Evolutionary conservation across 2,329 filamentous ascomycete species (phyloP), one percentile per base, ranked within the genome.

Genomic region (Sclerotinia minor): DNA sequence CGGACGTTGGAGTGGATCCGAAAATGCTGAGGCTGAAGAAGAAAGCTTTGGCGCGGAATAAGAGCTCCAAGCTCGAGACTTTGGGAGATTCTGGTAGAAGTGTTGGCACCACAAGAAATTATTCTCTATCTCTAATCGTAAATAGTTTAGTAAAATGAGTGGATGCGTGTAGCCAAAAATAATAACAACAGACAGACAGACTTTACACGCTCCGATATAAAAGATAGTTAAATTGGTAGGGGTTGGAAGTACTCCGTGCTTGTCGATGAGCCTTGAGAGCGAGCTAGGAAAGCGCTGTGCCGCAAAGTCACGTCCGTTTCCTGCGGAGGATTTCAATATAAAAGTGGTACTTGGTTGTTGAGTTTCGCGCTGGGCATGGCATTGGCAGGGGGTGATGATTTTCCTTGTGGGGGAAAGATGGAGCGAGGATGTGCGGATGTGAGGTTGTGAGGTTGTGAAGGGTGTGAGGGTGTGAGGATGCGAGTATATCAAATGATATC

Each of bases 111-210:
- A 60, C 53, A 26, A 49, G n/a, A 19, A 26, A 38, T 29, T 38
- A 45, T 49, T 45, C 38, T 35, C 35, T 35, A 35, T 35, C 47
- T 32, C 32, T 9, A 19, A 26, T 57, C 21, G 53, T 29, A 65
- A 65, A 38, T 53, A 65, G 44, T 47, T 50, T 65, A 65, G 64
- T 24, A 65, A 32, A 19, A 32, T 24, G 53, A 41, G 38, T 54
- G 61, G 52, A 65, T 65, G 64, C 64, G 64, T 47, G 53, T 66
- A 60, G 54, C 52, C 64, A 60, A 66, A 59, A 60, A 66, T 66
- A 61, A 49, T 35, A 49, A 61, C 17, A 47, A 49, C 9, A 45
- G 29, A 35, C 29, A 19, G 49, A 49, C 5, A 45, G 45, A 35
- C 29, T 5, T 35, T 61, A 41, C n/a, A 59, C 52, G 38, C 63